These are phyloP conservation scores for Phytophthora syringae DNA, from an alignment of 352 stramenopile species.

Conservation along the genomic window DNA sequence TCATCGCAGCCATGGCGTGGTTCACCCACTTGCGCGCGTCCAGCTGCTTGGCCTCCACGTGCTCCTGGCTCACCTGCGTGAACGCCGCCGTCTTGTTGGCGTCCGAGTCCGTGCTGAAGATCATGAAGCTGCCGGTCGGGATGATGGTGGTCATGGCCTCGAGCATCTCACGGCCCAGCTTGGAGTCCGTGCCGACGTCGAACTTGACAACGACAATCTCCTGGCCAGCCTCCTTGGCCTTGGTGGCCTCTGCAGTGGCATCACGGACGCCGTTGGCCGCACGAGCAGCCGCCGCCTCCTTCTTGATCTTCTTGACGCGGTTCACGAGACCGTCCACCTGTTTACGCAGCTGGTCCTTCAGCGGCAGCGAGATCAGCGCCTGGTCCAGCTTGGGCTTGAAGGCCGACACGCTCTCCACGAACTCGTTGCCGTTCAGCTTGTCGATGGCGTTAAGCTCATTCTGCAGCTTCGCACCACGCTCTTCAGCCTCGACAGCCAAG, in stretches of 20 bases:
- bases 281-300: conserved; percentile 70
- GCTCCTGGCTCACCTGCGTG: conserved; percentile 91
- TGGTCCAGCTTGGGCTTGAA: conserved; percentile 92
- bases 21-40: conserved; percentile 96
- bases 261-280: conserved; percentile 77
- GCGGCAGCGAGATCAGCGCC: conserved; percentile 90
- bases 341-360: conserved; percentile 88
- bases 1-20: conserved; percentile 90
- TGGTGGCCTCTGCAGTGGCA: conserved; percentile 54
- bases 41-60: conserved; percentile 68
- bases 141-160: conserved; percentile 88
- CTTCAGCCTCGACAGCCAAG: conserved; percentile 87
- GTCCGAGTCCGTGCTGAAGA: conserved; percentile 92
- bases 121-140: conserved; percentile 91
- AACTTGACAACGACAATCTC: conserved; percentile 91
- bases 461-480: conserved; percentile 83
- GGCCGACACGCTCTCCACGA: conserved; percentile 89
- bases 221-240: conserved; percentile 63
- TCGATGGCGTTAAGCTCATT: conserved; percentile 78
- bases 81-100: conserved; percentile 94
- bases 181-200: conserved; percentile 94
- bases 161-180: conserved; percentile 94
- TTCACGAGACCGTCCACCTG: conserved; percentile 78
- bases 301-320: conserved; percentile 84
- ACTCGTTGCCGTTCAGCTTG: conserved; percentile 71